A percentile compares a stretch with the other conserved stretches of the same genome.
These are phyloP conservation scores for Cryphonectria carpinicola DNA, from an alignment of 2,329 filamentous ascomycete genomes.

Conservation along the genomic window DNA sequence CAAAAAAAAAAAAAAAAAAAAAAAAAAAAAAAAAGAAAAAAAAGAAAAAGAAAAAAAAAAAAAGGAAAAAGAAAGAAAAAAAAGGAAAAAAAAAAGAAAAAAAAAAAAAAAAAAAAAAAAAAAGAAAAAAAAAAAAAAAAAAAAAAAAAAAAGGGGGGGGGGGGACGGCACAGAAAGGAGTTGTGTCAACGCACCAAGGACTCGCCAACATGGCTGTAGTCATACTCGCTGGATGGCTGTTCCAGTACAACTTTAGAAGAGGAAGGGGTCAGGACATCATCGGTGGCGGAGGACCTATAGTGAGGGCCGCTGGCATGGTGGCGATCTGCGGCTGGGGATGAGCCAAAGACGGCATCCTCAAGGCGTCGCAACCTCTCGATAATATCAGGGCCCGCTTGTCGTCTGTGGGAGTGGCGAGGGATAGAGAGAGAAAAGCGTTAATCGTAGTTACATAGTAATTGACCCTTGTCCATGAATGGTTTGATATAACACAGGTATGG, in stretches of 20 bases:
- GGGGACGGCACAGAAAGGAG: no score
- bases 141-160: no score
- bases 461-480: not conserved
- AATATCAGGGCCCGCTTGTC: slow-evolving; percentile 24
- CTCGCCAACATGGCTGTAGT: slow-evolving; percentile 17
- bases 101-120: no score
- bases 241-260: not conserved
- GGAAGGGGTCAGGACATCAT: not conserved
- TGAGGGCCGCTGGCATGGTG: not conserved
- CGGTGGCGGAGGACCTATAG: not conserved
- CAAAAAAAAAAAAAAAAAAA: no score
- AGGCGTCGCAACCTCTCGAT: slow-evolving; percentile 35
- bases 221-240: slow-evolving; percentile 16
- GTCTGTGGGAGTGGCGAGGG: not conserved
- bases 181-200: slow-evolving; percentile 12
- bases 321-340: not conserved
- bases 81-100: no score
- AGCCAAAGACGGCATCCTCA: slow-evolving; percentile 36
- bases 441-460: not conserved
- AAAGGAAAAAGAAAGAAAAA: no score
- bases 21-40: no score
- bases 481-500: not conserved
- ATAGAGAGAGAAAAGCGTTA: not conserved
- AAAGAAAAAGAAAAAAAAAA: no score
- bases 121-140: not conserved